A percentile compares a stretch with the other conserved stretches of the same genome.
Evolutionary conservation across 805 yeast genomes (phyloP).

Genomic region (Ogataea thermomethanolica): DNA sequence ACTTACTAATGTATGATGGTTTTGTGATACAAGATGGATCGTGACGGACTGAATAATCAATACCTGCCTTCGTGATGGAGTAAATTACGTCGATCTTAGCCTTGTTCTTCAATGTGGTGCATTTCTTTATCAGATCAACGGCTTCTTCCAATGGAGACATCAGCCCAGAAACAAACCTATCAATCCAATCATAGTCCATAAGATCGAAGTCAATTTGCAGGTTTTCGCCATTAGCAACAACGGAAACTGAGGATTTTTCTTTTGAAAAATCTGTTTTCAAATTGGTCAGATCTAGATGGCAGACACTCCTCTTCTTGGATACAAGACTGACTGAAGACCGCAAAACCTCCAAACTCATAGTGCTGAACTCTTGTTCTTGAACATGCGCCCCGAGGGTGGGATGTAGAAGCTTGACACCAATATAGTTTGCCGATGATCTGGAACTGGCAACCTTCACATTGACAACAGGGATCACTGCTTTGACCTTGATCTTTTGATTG

Average conservation of each 20-base stretch:
- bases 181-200: conserved; percentile 20
- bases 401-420: conserved; percentile 33
- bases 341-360: not conserved
- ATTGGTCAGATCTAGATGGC: conserved; percentile 9
- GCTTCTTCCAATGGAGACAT: conserved; percentile 10
- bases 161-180: conserved; percentile 8
- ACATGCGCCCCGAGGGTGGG: conserved; percentile 36
- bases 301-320: not conserved
- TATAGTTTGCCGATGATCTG: conserved; percentile 20
- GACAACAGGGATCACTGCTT: conserved; percentile 47
- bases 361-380: not conserved
- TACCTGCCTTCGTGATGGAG: conserved; percentile 38
- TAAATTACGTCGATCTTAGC: conserved; percentile 41
- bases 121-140: conserved; percentile 2
- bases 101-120: conserved; percentile 13
- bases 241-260: not conserved
- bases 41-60: conserved; percentile 51
- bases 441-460: conserved; percentile 23
- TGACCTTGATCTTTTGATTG: conserved; percentile 39
- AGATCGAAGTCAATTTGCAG: conserved; percentile 22
- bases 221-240: conserved; percentile 5
- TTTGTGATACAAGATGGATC: conserved; percentile 90
- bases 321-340: not conserved
- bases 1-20: conserved; percentile 77
- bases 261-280: conserved; percentile 1